Conservation (phyloP, 345 rosid genomes). For the Bretschneidera sinensis region DNA sequence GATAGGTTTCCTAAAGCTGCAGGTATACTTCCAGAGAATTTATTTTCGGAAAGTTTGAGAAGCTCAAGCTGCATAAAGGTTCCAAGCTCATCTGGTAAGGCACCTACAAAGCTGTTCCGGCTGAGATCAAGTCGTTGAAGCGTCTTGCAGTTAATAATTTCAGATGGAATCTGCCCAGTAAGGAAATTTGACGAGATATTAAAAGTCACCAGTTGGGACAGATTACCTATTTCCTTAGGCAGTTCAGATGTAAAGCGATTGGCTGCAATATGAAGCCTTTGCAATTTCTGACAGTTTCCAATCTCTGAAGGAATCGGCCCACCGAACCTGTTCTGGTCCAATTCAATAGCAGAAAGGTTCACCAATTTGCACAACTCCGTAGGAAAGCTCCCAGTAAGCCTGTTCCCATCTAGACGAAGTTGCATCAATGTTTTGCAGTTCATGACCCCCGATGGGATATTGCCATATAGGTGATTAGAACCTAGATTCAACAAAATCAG, state of each 20-base stretch:
- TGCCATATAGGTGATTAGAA: conserved; percentile 63
- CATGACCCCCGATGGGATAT: conserved; percentile 55
- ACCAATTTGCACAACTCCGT: conserved; percentile 66
- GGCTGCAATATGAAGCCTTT: conserved; percentile 70
- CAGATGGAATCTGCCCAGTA: conserved; percentile 57
- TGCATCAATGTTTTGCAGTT: conserved; percentile 56
- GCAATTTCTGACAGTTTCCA: conserved; percentile 60
- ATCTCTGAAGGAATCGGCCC: conserved; percentile 74
- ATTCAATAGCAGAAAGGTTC: conserved; percentile 69
- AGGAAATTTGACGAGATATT: conserved; percentile 77
- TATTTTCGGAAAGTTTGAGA: conserved; percentile 77
- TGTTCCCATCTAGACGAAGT: conserved; percentile 64
- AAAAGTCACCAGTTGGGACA: conserved; percentile 71
- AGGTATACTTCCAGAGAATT: conserved; percentile 70
- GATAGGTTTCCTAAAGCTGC: conserved; percentile 60
- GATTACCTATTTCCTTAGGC: conserved; percentile 71
- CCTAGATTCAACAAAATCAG: conserved; percentile 65
- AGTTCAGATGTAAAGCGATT: conserved; percentile 57
- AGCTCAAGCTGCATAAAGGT: conserved; percentile 74
- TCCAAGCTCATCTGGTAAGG: conserved; percentile 74
- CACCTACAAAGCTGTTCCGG: conserved; percentile 51
- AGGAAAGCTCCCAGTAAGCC: conserved; percentile 76
- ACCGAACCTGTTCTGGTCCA: conserved; percentile 68
- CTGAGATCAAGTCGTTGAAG: conserved; percentile 94
- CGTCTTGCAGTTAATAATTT: conserved; percentile 65